Conservation (phyloP, 2,329 filamentous ascomycete species). For the Ustulina deusta region DNA sequence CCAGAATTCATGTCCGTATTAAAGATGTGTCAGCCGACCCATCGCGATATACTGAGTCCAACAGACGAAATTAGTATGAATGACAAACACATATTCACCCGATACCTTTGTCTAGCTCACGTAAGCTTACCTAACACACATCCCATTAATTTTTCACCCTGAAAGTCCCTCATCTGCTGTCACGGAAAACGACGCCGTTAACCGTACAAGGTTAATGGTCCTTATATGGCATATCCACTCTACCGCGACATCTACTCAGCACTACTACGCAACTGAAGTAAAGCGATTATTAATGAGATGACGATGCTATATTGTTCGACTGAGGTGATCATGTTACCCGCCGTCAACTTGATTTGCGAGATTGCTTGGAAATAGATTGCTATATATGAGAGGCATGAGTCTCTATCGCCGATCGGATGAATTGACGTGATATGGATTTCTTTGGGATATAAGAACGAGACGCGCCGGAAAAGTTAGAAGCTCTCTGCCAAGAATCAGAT, state of each 20-base stretch:
- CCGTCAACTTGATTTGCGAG: conserved; percentile 4
- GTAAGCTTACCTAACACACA: not conserved
- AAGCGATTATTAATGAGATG: conserved; percentile 2
- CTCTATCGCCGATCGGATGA: conserved; percentile 3
- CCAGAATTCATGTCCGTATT: conserved; percentile 1
- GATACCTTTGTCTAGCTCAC: not conserved
- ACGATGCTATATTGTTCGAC: not conserved
- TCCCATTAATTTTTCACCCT: conserved; percentile 1
- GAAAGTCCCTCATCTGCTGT: no score
- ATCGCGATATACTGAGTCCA: not conserved
- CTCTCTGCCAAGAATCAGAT: conserved; percentile 1
- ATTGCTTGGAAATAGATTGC: conserved; percentile 1
- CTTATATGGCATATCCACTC: no score
- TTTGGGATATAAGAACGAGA: conserved; percentile 5
- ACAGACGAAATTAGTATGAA: not conserved
- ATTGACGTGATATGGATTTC: not conserved
- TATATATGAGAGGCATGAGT: not conserved
- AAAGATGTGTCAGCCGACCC: conserved; percentile 4
- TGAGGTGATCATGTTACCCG: not conserved
- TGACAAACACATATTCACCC: not conserved
- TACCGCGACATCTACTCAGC: not conserved
- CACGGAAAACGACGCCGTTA: no score
- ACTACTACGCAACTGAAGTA: not conserved
- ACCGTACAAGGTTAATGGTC: no score
- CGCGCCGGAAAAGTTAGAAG: not conserved